Conservation (phyloP, 2,329 filamentous ascomycete genomes). For the Aureobasidium subglaciale region DNA sequence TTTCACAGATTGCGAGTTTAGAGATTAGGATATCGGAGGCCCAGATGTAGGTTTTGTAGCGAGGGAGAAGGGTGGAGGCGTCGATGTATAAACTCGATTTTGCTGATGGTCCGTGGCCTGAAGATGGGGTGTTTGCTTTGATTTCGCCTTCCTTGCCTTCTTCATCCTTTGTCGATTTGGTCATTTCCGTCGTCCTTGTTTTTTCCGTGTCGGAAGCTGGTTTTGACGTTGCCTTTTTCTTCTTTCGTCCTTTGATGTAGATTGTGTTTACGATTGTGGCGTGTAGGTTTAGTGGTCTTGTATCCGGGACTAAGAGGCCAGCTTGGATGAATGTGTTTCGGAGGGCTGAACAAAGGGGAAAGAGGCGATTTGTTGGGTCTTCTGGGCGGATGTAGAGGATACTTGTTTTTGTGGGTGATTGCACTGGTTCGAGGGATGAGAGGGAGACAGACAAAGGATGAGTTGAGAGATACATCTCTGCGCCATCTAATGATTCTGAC, state of each 20-base stretch:
- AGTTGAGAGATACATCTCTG: background rate
- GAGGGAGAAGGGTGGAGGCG: constrained; percentile 37
- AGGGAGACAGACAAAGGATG: constrained; percentile 34
- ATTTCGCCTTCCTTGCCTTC: background rate
- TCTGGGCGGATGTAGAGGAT: constrained; percentile 59
- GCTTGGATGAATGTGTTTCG: constrained; percentile 47
- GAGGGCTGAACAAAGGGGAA: constrained; percentile 52
- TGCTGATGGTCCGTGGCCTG: constrained; percentile 28
- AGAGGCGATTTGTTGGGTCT: constrained; percentile 47
- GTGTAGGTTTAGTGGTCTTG: constrained; percentile 64
- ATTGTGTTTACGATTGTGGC: constrained; percentile 82
- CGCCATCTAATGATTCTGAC: too few relatives aligned
- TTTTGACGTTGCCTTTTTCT: background rate
- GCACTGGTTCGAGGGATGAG: constrained; percentile 53
- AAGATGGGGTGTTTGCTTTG: constrained; percentile 17
- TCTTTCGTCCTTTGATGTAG: constrained; percentile 50
- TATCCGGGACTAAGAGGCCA: constrained; percentile 52
- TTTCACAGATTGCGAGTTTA: constrained; percentile 70
- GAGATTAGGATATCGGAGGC: constrained; percentile 61
- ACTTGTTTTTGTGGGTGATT: constrained; percentile 48
- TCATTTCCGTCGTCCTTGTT: background rate
- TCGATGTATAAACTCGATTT: constrained; percentile 36
- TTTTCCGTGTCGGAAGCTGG: background rate
- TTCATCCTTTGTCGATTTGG: background rate
- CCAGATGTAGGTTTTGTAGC: constrained; percentile 63